Conservation (phyloP, 106 monocot species). For the Cymbidium sinense region DNA sequence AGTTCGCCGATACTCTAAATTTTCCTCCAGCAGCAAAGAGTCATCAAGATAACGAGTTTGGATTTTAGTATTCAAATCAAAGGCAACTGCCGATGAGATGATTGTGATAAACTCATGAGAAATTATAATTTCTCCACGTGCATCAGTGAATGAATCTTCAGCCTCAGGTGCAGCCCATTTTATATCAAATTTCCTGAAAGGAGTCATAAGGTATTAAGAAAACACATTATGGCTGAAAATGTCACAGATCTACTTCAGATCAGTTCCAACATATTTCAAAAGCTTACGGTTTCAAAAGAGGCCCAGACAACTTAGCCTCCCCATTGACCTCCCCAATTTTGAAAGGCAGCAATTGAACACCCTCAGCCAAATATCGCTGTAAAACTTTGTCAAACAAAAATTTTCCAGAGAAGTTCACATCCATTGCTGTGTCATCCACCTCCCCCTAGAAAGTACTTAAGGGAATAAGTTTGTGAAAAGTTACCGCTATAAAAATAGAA, state of each 20-base stretch:
- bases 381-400: slow-evolving; percentile 76
- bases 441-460: slow-evolving; percentile 56
- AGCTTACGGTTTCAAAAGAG: slow-evolving; percentile 86
- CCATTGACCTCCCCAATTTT: slow-evolving; percentile 94
- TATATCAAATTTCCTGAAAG: slow-evolving; percentile 89
- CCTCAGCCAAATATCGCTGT: slow-evolving; percentile 57
- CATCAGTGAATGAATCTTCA: slow-evolving; percentile 92
- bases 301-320: slow-evolving; percentile 88
- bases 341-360: slow-evolving; percentile 49
- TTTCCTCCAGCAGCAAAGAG: slow-evolving; percentile 20
- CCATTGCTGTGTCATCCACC: slow-evolving; percentile 85
- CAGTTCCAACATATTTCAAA: not conserved
- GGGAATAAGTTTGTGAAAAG: slow-evolving; percentile 3
- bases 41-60: slow-evolving; percentile 72
- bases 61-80: slow-evolving; percentile 74
- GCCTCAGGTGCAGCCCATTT: slow-evolving; percentile 97
- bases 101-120: slow-evolving; percentile 68
- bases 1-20: slow-evolving; percentile 21
- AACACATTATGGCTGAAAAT: not conserved
- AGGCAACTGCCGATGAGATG: slow-evolving; percentile 78
- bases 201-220: not conserved
- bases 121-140: slow-evolving; percentile 88
- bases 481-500: not conserved
- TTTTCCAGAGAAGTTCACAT: slow-evolving; percentile 88
- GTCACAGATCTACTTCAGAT: not conserved